These are phyloP conservation scores for Penicillium brasilianum DNA, from an alignment of 2,329 filamentous ascomycete genomes.

Conservation along the genomic window DNA sequence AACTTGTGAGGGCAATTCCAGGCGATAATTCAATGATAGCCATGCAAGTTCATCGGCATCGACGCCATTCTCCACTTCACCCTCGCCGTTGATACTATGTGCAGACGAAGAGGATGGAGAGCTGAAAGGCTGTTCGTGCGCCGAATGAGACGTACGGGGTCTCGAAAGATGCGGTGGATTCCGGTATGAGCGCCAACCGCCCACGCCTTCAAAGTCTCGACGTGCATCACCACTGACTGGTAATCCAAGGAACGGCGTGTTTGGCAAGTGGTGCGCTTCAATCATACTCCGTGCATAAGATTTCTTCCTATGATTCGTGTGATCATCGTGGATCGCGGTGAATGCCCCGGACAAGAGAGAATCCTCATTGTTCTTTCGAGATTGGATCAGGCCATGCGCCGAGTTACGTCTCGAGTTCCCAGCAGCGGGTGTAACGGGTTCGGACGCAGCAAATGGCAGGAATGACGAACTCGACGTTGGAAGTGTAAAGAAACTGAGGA, in stretches of 20 bases:
- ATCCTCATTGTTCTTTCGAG: constrained; percentile 22
- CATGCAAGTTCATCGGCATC: constrained; percentile 44
- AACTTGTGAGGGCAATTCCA: constrained; percentile 44
- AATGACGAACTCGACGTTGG: constrained; percentile 36
- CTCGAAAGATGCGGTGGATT: constrained; percentile 14
- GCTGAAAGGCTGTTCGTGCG: constrained; percentile 26
- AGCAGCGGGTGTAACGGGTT: constrained; percentile 32
- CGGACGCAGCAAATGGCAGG: constrained; percentile 37
- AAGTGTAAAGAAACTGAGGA: constrained; percentile 60
- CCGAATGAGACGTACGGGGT: constrained; percentile 23
- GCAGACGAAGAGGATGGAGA: constrained; percentile 33
- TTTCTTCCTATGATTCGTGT: constrained; percentile 19
- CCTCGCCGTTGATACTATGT: constrained; percentile 30
- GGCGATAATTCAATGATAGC: constrained; percentile 45
- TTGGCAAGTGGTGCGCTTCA: constrained; percentile 28
- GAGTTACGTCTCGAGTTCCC: constrained; percentile 34
- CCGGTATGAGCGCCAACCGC: constrained; percentile 44
- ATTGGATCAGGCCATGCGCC: constrained; percentile 24
- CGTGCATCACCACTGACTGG: constrained; percentile 40
- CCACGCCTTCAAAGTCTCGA: constrained; percentile 52
- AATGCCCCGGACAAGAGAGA: constrained; percentile 13
- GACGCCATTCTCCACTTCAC: constrained; percentile 15
- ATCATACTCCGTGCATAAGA: constrained; percentile 28
- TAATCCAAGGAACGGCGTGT: constrained; percentile 30
- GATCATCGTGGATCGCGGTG: constrained; percentile 13